phyloP scores from a whole-genome alignment of 1,139 yeast species.

The Pichia sp. region DNA sequence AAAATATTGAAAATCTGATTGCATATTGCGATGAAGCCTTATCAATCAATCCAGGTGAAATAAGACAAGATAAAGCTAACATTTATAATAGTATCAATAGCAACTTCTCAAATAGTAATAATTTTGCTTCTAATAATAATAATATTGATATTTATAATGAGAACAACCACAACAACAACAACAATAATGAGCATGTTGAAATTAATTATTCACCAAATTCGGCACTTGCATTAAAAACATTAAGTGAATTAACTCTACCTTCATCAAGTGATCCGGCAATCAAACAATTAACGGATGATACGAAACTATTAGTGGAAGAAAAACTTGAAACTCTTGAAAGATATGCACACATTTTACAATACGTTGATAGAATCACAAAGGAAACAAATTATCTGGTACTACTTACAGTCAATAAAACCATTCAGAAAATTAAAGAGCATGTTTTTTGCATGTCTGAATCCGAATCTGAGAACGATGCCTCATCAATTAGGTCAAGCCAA shows the following conservation, averaged over 20 bases:
- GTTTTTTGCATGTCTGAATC: constrained; percentile 24
- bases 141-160: neutral
- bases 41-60: constrained; percentile 57
- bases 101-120: neutral
- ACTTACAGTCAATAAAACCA: constrained; percentile 58
- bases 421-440: constrained; percentile 44
- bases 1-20: constrained; percentile 53
- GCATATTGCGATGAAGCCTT: constrained; percentile 76
- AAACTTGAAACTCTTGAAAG: constrained; percentile 74
- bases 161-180: neutral
- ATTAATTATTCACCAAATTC: constrained; percentile 62
- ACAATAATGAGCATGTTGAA: constrained; percentile 19
- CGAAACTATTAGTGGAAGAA: constrained; percentile 51
- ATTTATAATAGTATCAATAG: neutral
- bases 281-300: constrained; percentile 57
- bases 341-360: constrained; percentile 68
- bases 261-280: constrained; percentile 62
- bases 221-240: constrained; percentile 52
- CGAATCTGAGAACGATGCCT: constrained; percentile 17
- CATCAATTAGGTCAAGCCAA: constrained; percentile 4
- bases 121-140: neutral
- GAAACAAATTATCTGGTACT: constrained; percentile 77
- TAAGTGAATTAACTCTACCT: constrained; percentile 49
- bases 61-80: constrained; percentile 18
- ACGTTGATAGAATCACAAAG: constrained; percentile 69